Evolutionary conservation across 495 filamentous ascomycete genomes (phyloP), one percentile per base, ranked within the genome.

Genomic region (Hyaloscypha variabilis): DNA sequence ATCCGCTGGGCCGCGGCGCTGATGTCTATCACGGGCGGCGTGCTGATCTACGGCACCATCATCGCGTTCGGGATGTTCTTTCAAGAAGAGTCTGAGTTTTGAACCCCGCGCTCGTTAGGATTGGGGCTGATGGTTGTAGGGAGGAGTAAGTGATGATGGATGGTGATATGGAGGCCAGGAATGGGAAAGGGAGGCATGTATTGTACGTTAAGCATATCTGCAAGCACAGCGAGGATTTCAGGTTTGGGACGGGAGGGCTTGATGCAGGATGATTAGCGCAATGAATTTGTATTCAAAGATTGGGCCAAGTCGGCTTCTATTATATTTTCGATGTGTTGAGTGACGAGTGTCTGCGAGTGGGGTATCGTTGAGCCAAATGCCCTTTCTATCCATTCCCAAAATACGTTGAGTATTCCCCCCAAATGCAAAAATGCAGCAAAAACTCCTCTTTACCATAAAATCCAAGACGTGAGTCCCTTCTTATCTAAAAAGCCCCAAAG

Each of bases 41-140:
- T 97, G 49, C 76, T 99, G 75, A 98, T 98, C 70, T 99, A 99
- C 76, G 93, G 92, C 36, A 99, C 95, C 17, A 97, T 99, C 74
- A 95, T 98, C 75, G 93, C 88, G 76, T 99, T 99, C 78, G 89
- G 87, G 46, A 92, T 96, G 92, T 98, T 98, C 80, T 99, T 99
- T 84, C 88, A 93, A 76, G 93, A 97, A 75, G 91, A 97, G 79
- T 87, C 94, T 68, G 95, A 97, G 69, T 99, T 85, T 58, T 85
- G 74, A 51, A 21, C 51, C n/a, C 28, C 5, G 25, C 24, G 17
- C 19, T 19, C 36, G 10, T 25, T 17, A 58, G 13, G 29, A 14
- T 34, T 6, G 11, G 29, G 42, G 19, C 31, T 58, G 51, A 54
- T 24, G 46, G 28, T 17, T 31, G 34, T 14, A 52, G 51, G 21